Percentiles rank a stretch among this genome's conserved stretches.
Evolutionary conservation across 176 grass and related monocot genomes (phyloP).

Genomic region (Carex parvula): DNA sequence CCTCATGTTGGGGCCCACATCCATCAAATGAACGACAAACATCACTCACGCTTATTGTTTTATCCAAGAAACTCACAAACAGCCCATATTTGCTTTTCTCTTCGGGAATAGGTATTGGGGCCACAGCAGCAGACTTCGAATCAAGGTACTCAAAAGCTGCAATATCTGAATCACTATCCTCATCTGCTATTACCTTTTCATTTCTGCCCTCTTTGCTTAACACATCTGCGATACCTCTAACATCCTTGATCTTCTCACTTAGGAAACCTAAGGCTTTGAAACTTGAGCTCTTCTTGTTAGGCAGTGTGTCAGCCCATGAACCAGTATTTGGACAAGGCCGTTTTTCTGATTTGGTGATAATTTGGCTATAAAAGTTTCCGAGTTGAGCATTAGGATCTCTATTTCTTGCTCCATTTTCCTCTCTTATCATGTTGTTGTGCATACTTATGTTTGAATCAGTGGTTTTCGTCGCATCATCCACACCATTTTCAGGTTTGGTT

Average conservation of each 20-base stretch:
- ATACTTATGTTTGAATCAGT: background rate
- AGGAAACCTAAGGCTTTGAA: background rate
- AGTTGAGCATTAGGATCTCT: background rate
- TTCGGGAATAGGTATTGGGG: background rate
- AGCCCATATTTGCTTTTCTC: constrained; percentile 11
- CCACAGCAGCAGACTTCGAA: background rate
- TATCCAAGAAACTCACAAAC: constrained; percentile 23
- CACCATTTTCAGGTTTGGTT: background rate
- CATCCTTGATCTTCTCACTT: background rate
- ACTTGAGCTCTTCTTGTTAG: constrained; percentile 2
- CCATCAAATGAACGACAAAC: background rate
- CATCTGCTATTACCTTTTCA: constrained; percentile 8
- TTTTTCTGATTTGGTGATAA: constrained; percentile 12
- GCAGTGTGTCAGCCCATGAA: background rate
- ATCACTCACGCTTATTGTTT: background rate
- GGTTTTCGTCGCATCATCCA: background rate
- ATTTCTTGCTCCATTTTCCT: background rate
- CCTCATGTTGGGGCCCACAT: background rate
- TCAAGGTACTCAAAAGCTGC: background rate
- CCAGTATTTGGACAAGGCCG: background rate
- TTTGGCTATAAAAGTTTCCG: background rate
- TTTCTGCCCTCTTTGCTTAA: constrained; percentile 3
- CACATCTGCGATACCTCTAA: background rate
- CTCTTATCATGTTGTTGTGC: background rate
- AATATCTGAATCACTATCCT: background rate